These are phyloP conservation scores for Telfairia occidentalis DNA, from an alignment of 331 rosid species.

Conservation along the genomic window DNA sequence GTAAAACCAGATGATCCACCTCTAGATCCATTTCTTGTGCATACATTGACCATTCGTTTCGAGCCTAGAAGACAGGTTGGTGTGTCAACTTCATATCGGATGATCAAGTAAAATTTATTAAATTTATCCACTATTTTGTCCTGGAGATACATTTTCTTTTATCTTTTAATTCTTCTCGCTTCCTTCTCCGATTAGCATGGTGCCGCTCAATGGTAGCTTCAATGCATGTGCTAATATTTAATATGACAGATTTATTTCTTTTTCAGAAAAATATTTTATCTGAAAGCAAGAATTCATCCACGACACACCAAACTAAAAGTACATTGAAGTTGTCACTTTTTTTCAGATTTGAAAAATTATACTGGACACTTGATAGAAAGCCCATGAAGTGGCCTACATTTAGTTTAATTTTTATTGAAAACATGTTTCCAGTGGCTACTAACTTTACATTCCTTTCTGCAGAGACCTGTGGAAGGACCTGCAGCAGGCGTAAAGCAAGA, in stretches of 20 bases:
- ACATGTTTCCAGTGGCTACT: slow-evolving; percentile 3
- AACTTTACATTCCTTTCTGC: slow-evolving; percentile 31
- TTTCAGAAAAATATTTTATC: not conserved
- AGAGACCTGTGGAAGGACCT: slow-evolving; percentile 59
- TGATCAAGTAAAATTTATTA: not conserved
- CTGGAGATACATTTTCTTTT: not conserved
- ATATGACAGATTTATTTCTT: not conserved
- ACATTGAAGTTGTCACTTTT: not conserved
- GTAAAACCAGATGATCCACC: slow-evolving; percentile 86
- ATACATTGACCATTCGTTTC: slow-evolving; percentile 84
- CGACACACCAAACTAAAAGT: not conserved
- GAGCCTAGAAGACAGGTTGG: slow-evolving; percentile 97
- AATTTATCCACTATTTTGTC: not conserved
- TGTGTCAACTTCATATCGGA: slow-evolving; percentile 1
- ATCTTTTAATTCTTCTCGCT: not conserved
- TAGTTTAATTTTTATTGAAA: not conserved
- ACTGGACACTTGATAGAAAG: not conserved
- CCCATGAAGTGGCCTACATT: not conserved
- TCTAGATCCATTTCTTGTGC: slow-evolving; percentile 88
- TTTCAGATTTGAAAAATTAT: not conserved
- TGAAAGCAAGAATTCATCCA: not conserved
- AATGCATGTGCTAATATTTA: not conserved
- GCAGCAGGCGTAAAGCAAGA: slow-evolving; percentile 43
- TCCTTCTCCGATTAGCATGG: not conserved
- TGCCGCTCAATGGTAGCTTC: not conserved